A percentile compares a stretch with the other conserved stretches of the same genome.
phyloP scores from a whole-genome alignment of 441 rosid species.

The Sinapis alba region DNA sequence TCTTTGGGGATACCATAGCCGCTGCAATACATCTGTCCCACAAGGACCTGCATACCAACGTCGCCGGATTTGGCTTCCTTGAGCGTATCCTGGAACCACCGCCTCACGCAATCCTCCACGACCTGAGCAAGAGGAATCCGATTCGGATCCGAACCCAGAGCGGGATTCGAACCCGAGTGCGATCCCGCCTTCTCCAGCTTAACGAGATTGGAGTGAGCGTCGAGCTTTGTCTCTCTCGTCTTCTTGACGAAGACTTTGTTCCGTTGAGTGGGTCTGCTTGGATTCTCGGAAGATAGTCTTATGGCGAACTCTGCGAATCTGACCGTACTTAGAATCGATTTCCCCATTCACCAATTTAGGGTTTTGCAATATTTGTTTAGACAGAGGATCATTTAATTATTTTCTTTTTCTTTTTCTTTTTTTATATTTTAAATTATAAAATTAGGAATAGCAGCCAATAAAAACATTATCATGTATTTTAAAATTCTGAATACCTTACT shows the following conservation, averaged over 20 bases:
- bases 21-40: conserved; percentile 84
- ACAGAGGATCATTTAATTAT: neutral
- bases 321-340: conserved; percentile 45
- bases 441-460: neutral
- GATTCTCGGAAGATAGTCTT: conserved; percentile 46
- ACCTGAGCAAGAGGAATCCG: conserved; percentile 64
- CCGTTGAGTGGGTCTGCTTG: conserved; percentile 36
- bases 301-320: conserved; percentile 49
- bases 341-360: conserved; percentile 55
- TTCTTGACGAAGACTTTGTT: conserved; percentile 42
- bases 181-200: conserved; percentile 42
- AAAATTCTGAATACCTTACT: neutral
- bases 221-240: conserved; percentile 22
- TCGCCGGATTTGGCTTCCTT: conserved; percentile 81
- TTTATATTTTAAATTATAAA: neutral
- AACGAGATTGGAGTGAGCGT: conserved; percentile 32
- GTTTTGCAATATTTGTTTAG: conserved; percentile 20
- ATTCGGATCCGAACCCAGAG: conserved; percentile 42
- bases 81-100: conserved; percentile 83
- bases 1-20: conserved; percentile 87
- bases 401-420: neutral
- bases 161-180: conserved; percentile 41
- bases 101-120: conserved; percentile 72
- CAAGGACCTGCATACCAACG: conserved; percentile 74
- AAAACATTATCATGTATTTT: neutral